phyloP scores from a whole-genome alignment of 371 early-diverging fungal species.

The Mucor velutinosus region DNA sequence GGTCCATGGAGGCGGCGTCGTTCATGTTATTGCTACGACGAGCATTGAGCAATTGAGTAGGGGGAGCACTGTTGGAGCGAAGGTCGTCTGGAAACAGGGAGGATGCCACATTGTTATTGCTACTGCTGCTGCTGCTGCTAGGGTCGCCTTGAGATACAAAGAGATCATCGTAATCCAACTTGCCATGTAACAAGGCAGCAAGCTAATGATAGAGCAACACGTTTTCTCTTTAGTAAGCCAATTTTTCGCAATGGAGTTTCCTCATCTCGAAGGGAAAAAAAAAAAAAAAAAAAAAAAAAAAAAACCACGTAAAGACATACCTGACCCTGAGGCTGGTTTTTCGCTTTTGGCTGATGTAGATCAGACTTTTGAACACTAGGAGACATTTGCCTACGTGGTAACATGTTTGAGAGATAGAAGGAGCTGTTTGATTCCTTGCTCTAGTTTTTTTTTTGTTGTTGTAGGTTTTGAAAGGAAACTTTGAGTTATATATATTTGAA shows the following conservation, averaged over 20 bases:
- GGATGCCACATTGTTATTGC: neutral
- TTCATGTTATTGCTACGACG: slow-evolving; percentile 8
- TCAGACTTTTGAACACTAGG: slow-evolving; percentile 39
- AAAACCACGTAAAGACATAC: too few species aligned
- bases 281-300: too few species aligned
- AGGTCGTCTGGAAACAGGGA: slow-evolving; percentile 33
- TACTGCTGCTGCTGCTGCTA: neutral
- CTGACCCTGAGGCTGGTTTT: slow-evolving; percentile 46
- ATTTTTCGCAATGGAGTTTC: too few species aligned
- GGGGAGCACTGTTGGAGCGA: slow-evolving; percentile 49
- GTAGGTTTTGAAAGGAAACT: neutral
- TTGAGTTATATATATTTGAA: too few species aligned
- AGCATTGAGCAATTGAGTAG: slow-evolving; percentile 25
- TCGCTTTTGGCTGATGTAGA: slow-evolving; percentile 43
- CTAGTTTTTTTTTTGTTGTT: too few species aligned
- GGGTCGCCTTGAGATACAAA: slow-evolving; percentile 16
- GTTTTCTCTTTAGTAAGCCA: neutral
- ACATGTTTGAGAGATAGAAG: slow-evolving; percentile 13
- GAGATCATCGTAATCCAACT: slow-evolving; percentile 44
- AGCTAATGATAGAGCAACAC: slow-evolving; percentile 19
- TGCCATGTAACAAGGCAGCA: slow-evolving; percentile 50
- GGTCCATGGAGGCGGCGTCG: slow-evolving; percentile 7
- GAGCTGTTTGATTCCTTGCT: neutral
- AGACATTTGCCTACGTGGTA: slow-evolving; percentile 30
- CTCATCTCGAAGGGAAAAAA: neutral